phyloP scores from a whole-genome alignment of 2,329 filamentous ascomycete genomes.

The Camillea tinctor region DNA sequence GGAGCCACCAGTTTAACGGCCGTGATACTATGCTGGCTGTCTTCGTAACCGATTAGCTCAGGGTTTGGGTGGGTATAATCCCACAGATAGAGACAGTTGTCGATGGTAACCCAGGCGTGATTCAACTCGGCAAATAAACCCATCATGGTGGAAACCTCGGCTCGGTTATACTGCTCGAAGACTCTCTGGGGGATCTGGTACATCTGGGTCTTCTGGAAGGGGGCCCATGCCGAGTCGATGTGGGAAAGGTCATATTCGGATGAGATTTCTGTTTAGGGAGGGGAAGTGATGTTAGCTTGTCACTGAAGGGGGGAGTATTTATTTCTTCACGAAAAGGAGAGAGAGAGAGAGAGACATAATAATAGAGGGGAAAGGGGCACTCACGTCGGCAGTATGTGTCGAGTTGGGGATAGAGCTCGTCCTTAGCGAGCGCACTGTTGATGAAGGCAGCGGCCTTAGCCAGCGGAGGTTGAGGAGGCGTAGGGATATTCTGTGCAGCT shows the following conservation, averaged over 20 bases:
- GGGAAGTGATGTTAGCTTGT: slow-evolving; percentile 20
- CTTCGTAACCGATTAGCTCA: slow-evolving; percentile 88
- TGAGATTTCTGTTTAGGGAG: slow-evolving; percentile 76
- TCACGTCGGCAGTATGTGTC: slow-evolving; percentile 86
- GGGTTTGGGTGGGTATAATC: slow-evolving; percentile 94
- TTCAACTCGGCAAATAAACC: slow-evolving; percentile 92
- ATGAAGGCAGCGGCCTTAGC: slow-evolving; percentile 80
- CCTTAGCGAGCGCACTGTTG: slow-evolving; percentile 72
- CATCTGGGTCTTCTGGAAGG: slow-evolving; percentile 82
- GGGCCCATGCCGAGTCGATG: slow-evolving; percentile 71
- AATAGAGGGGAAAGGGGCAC: slow-evolving; percentile 37
- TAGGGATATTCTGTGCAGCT: slow-evolving; percentile 30
- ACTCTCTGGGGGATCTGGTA: slow-evolving; percentile 90
- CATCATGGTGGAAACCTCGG: slow-evolving; percentile 87
- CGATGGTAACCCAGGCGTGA: slow-evolving; percentile 93
- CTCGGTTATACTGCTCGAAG: slow-evolving; percentile 87
- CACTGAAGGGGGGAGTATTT: slow-evolving; percentile 3
- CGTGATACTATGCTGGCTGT: slow-evolving; percentile 83
- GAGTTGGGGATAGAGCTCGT: slow-evolving; percentile 82
- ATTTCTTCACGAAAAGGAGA: too few species aligned
- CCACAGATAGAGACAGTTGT: slow-evolving; percentile 96
- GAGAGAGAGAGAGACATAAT: too few species aligned
- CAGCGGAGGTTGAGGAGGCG: slow-evolving; percentile 50
- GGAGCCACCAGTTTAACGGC: slow-evolving; percentile 86
- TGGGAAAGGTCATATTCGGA: slow-evolving; percentile 84